Evolutionary conservation across 495 filamentous ascomycete genomes (phyloP).

Genomic region (Penicillium crystallinum): DNA sequence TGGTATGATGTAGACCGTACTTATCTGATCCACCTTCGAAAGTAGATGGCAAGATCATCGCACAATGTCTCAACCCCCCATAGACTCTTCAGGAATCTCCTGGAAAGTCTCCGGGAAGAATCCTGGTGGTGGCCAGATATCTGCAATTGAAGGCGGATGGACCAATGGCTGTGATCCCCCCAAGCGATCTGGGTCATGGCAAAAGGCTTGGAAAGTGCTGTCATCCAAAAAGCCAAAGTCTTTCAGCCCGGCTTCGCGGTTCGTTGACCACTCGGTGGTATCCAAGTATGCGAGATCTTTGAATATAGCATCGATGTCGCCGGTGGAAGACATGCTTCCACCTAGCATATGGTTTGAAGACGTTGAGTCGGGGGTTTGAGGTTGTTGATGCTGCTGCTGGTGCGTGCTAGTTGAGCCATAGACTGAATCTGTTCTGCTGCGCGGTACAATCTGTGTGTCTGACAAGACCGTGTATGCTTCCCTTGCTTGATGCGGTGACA

Average conservation of each 20-base stretch:
- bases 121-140: constrained; percentile 45
- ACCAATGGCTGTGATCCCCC: constrained; percentile 37
- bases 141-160: constrained; percentile 41
- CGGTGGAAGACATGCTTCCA: constrained; percentile 10
- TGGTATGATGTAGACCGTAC: not conserved
- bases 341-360: constrained; percentile 21
- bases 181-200: constrained; percentile 49
- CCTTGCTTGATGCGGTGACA: constrained; percentile 16
- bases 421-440: constrained; percentile 26
- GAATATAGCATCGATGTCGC: constrained; percentile 54
- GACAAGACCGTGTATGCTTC: constrained; percentile 9
- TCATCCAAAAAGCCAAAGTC: constrained; percentile 58
- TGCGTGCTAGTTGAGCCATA: constrained; percentile 17
- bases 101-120: constrained; percentile 46
- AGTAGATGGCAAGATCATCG: not conserved
- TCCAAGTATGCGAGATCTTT: constrained; percentile 61
- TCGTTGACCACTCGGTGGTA: constrained; percentile 51
- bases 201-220: constrained; percentile 49
- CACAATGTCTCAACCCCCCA: constrained; percentile 20
- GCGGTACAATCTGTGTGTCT: constrained; percentile 21
- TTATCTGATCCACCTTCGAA: constrained; percentile 1
- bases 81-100: constrained; percentile 23
- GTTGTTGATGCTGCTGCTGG: constrained; percentile 26
- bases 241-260: constrained; percentile 48
- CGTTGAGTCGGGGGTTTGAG: constrained; percentile 28